Base-by-base conservation (phyloP, 352 stramenopile species). In the Phytophthora cryptogea region DNA sequence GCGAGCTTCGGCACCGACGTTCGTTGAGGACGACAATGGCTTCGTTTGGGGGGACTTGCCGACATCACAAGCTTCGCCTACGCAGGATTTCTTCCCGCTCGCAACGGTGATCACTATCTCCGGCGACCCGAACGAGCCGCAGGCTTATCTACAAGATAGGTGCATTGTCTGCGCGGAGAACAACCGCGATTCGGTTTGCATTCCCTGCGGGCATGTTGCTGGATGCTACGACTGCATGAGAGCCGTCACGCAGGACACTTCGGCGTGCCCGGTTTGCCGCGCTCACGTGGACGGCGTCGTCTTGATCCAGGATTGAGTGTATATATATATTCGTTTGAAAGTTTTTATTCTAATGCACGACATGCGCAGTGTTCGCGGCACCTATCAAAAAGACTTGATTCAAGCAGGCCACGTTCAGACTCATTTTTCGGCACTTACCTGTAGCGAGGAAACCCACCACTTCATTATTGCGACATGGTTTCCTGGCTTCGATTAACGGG, bases 111-210 rank as follows among this genome's bases (percentile, higher is more conserved):
- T 72, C 40, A 60, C 58, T 13, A 68, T 76, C 28, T 62, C 33
- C 40, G 42, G 63, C 8, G 54, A 72, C 30, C 63, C 63, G 35
- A 62, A 70, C 27, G 62, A 61, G 35, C 50, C 56, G 14, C 52
- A 60, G 26, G 49, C 44, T 26, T n/a, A 54, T 6, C 27, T 64
- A 11, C 63, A 23, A 51, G 63, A 63, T 2, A 53, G 54, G 36
- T 89, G 80, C 46, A 72, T 80, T 54, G 70, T 89, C n/a, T 89
- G 76, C 46, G 62, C 69, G 48, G 74, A 83, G 37, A 70, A 75
- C 9, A 26, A 57, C 16, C 68, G 80, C 0, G 70, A 86, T 39
- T 76, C 78, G 6, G 72, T 87, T 39, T 86, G 78, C 52, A 77
- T 89, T 20, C 80, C 80, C 13, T 89, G 78, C 26, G 78, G 80